Conservation (phyloP, 139 green algal genomes). For the Medakamo hakoo region DNA sequence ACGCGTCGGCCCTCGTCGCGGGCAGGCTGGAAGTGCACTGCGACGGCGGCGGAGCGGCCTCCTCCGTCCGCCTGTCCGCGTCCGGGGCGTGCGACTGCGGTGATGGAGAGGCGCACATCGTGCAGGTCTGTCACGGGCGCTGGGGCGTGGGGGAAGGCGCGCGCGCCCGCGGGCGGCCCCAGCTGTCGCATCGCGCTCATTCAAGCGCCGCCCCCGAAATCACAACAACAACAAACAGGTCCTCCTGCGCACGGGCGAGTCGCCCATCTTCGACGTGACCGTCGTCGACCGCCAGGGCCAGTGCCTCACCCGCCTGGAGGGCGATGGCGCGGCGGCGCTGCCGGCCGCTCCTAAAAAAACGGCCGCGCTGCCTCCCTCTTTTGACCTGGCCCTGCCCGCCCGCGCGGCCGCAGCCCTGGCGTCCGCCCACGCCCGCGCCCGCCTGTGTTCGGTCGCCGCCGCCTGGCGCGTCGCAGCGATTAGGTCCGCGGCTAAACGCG, state of each 20-base stretch:
- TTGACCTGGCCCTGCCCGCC: neutral
- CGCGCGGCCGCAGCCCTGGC: neutral
- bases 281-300: neutral
- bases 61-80: neutral
- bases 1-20: no score
- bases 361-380: neutral
- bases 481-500: neutral
- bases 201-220: neutral
- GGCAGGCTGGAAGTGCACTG: no score
- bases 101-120: neutral
- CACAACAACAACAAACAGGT: no score
- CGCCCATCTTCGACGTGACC: neutral
- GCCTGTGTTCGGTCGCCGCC: neutral
- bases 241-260: neutral
- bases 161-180: no score
- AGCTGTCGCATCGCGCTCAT: neutral
- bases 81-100: neutral
- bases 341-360: no score
- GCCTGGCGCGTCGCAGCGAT: neutral
- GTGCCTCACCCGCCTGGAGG: neutral
- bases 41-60: no score
- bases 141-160: neutral
- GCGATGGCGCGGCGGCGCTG: no score
- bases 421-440: no score
- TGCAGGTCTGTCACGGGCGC: neutral